Conservation (phyloP, 768 basidiomycete species). For the Dacryopinax spathularia region DNA sequence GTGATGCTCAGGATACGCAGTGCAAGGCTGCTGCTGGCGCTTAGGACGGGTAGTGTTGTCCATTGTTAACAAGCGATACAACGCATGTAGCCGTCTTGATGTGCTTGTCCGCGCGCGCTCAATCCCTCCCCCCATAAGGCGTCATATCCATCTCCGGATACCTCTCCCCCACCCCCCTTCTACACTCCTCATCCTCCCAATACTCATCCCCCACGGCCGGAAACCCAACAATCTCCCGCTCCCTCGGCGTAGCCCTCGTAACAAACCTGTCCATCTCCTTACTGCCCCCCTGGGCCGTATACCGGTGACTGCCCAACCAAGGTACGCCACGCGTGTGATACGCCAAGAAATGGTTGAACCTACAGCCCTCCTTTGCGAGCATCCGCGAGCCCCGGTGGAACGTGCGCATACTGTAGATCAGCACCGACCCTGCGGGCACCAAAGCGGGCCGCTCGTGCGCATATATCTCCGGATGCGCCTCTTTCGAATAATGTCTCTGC, state of each 20-base stretch:
- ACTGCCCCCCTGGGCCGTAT: neutral
- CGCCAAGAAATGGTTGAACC: neutral
- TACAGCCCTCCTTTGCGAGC: neutral
- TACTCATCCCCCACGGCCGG: neutral
- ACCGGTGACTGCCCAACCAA: neutral
- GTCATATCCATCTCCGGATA: slow-evolving; percentile 1
- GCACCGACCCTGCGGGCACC: neutral
- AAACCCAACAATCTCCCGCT: neutral
- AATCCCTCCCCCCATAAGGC: neutral
- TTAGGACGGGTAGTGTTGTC: neutral
- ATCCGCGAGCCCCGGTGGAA: neutral
- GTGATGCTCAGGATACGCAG: slow-evolving; percentile 3
- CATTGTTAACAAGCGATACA: neutral
- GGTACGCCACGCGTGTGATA: neutral
- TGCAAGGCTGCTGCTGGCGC: slow-evolving; percentile 1
- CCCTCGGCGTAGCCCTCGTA: neutral
- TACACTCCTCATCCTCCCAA: neutral
- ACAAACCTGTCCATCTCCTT: neutral
- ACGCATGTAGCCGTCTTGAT: no score
- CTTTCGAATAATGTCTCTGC: neutral
- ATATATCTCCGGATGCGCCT: slow-evolving; percentile 6
- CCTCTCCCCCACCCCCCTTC: neutral
- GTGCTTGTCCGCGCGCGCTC: no score
- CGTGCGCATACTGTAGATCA: neutral
- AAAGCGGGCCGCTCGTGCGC: slow-evolving; percentile 1